phyloP scores from a whole-genome alignment of 495 filamentous ascomycete genomes.

The Neurospora sp. region DNA sequence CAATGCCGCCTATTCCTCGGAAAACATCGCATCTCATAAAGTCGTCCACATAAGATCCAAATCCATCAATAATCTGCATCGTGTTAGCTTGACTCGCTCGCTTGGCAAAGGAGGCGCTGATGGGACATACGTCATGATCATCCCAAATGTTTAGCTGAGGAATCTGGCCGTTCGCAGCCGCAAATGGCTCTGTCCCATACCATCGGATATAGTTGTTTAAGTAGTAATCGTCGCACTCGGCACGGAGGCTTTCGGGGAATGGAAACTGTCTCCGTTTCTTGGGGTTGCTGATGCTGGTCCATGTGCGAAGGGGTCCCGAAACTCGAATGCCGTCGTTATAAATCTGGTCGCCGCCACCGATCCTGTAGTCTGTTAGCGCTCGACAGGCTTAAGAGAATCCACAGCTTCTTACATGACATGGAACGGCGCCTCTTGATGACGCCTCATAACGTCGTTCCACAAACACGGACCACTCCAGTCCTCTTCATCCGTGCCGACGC shows the following conservation, averaged over 20 bases:
- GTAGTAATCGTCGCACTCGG: constrained; percentile 80
- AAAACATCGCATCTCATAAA: constrained; percentile 91
- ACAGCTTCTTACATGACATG: constrained; percentile 56
- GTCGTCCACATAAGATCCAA: constrained; percentile 83
- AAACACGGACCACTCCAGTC: constrained; percentile 72
- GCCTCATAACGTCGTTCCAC: constrained; percentile 83
- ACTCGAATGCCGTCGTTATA: constrained; percentile 89
- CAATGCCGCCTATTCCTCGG: constrained; percentile 76
- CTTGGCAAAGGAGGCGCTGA: neutral
- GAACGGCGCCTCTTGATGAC: constrained; percentile 62
- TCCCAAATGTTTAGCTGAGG: constrained; percentile 94
- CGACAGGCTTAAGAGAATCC: neutral
- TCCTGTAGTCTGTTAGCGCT: constrained; percentile 24
- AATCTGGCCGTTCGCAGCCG: constrained; percentile 74
- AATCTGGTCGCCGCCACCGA: constrained; percentile 92
- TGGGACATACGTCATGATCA: constrained; percentile 57
- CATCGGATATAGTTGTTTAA: constrained; percentile 80
- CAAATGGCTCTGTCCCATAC: constrained; percentile 80
- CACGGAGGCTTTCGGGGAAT: constrained; percentile 64
- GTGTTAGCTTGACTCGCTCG: neutral
- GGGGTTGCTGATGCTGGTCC: constrained; percentile 76
- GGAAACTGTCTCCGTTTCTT: constrained; percentile 67
- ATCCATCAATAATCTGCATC: constrained; percentile 73
- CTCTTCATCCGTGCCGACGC: constrained; percentile 80
- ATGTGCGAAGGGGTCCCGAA: constrained; percentile 62